Evolutionary conservation across 441 rosid species (phyloP), one percentile per base, ranked within the genome.

Genomic region (Dalechampia spathulata): DNA sequence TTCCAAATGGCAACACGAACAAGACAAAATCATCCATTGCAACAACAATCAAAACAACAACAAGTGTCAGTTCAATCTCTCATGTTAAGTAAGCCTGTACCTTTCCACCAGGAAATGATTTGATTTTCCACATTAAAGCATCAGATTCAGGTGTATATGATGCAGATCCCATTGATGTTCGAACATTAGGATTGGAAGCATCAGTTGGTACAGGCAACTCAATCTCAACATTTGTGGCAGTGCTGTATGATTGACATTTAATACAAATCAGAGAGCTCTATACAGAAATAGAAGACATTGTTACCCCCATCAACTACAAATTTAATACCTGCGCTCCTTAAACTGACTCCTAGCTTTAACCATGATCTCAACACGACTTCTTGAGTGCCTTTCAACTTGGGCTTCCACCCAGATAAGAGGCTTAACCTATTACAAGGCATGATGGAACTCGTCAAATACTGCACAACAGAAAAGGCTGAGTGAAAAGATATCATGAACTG

Each of bases 401-500:
- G 96, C 96, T 81, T 94, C 99, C 69, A 94, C 99, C 99, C 99
- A 88, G 57, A 94, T 81, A 34, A 86, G 83, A 66, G 99, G 97
- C 78, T 86, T 94, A 8, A 86, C 97, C 99, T 94, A 73, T 66
- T 68, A 28, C 21, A 53, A 60, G 32, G 39, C 40, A 39, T 7
- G 57, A 61, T 40, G 40, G 46, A 34, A 55, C 67, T 49, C 38
- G 12, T 56, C 58, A 50, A 4, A 10, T n/a, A 39, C 16, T 17
- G 21, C 55, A 39, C 16, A 19, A 46, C 11, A 40, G 38, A 22
- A 41, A 34, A 34, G 6, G 2, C 20, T 4, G 19, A 46, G 0
- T 12, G 21, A 19, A 20, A 23, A 62, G 19, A 15, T 7, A 22
- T 43, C 11, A 56, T 20, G 49, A 53, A 72, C 51, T 7, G 37